Conservation (phyloP, 1,139 yeast species). For the Suhomyces panamericanus region DNA sequence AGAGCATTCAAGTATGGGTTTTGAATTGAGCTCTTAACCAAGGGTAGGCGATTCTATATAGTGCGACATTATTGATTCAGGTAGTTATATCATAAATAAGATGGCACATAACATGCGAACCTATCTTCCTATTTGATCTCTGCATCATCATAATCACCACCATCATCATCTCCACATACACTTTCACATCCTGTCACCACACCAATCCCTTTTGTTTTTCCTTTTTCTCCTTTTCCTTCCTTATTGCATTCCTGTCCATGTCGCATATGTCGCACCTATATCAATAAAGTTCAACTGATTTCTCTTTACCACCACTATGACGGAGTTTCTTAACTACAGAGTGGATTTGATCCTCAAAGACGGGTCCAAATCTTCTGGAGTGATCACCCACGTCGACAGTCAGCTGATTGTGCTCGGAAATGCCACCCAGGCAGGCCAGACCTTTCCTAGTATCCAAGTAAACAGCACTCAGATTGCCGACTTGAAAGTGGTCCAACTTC, state of each 20-base stretch:
- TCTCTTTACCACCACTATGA: constrained; percentile 2
- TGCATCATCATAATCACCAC: no score
- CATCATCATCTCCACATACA: no score
- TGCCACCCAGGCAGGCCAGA: constrained; percentile 25
- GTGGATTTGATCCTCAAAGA: constrained; percentile 52
- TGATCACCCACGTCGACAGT: constrained; percentile 45
- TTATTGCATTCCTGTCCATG: neutral
- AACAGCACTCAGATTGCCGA: constrained; percentile 43
- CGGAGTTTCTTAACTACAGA: constrained; percentile 55
- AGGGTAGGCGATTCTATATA: no score
- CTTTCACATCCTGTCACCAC: no score
- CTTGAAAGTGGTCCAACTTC: constrained; percentile 51
- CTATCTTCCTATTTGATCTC: no score
- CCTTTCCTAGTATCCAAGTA: constrained; percentile 26
- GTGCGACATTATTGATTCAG: no score
- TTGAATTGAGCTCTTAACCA: no score
- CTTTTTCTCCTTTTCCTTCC: neutral
- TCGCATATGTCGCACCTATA: constrained; percentile 4
- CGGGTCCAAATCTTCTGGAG: constrained; percentile 47
- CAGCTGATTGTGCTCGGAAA: constrained; percentile 38
- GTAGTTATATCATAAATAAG: no score
- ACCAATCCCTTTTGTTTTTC: no score
- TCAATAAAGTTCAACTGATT: constrained; percentile 1
- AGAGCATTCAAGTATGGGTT: no score
- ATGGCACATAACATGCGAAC: no score